A percentile compares a stretch with the other conserved stretches of the same genome.
Conservation (phyloP, 108 stramenopile genomes). For the Skeletonema menzelii region DNA sequence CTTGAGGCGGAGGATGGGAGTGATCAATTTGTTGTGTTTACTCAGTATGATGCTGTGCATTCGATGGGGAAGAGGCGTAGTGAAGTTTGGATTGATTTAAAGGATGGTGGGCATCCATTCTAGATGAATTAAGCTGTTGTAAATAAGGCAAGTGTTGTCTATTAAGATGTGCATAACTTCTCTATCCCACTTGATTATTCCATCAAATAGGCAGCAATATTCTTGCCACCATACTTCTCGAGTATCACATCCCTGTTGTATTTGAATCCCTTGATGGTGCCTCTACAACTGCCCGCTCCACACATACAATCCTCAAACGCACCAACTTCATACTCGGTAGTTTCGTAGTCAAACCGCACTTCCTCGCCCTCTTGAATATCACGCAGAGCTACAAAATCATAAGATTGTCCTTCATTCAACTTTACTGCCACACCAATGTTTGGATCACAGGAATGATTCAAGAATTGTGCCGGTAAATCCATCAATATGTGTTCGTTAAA, state of each 20-base stretch:
- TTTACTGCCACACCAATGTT: conserved; percentile 49
- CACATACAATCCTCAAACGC: conserved; percentile 47
- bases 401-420: conserved; percentile 35
- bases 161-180: background rate
- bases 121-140: background rate
- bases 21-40: conserved; percentile 65
- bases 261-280: conserved; percentile 48
- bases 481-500: conserved; percentile 51
- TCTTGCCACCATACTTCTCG: conserved; percentile 34
- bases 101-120: conserved; percentile 47
- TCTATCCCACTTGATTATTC: too few species aligned
- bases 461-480: conserved; percentile 56
- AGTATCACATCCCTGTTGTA: conserved; percentile 34
- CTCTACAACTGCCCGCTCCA: conserved; percentile 48
- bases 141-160: background rate
- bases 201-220: conserved; percentile 23
- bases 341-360: conserved; percentile 58
- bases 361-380: conserved; percentile 54
- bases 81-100: conserved; percentile 89
- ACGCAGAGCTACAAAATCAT: conserved; percentile 58
- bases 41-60: conserved; percentile 91
- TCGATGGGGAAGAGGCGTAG: conserved; percentile 82
- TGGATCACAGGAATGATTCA: conserved; percentile 67
- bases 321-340: conserved; percentile 55
- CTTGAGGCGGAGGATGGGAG: conserved; percentile 30